Conservation (phyloP, 768 basidiomycete genomes). For the Lyophyllum shimeji region DNA sequence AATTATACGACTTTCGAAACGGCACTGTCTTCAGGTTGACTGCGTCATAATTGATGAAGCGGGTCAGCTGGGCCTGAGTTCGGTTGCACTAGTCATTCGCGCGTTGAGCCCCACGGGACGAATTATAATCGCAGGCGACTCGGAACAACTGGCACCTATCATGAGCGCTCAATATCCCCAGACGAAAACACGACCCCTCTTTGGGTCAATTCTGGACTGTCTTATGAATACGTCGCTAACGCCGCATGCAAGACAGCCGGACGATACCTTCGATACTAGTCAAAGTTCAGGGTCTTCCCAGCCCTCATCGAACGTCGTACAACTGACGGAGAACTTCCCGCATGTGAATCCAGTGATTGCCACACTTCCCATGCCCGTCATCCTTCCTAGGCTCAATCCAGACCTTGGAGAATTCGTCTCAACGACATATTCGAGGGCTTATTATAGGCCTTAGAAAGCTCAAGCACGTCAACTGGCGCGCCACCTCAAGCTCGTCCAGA, state of each 20-base stretch:
- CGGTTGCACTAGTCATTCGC: conserved; percentile 44
- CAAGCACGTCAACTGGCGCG: conserved; percentile 39
- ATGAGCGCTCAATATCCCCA: conserved; percentile 45
- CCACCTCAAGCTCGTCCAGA: conserved; percentile 29
- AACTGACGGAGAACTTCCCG: conserved; percentile 54
- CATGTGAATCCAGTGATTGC: conserved; percentile 13
- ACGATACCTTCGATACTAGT: conserved; percentile 8
- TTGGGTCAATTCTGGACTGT: conserved; percentile 50
- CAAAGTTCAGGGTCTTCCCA: conserved; percentile 3
- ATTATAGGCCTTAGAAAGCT: conserved; percentile 49
- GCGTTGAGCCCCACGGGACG: conserved; percentile 35
- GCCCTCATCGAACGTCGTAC: conserved; percentile 36
- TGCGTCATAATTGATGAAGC: conserved; percentile 50
- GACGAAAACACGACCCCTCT: conserved; percentile 34
- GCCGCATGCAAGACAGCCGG: conserved; percentile 1
- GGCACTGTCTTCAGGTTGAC: conserved; percentile 37
- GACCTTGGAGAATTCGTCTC: conserved; percentile 55
- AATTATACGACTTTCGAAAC: conserved; percentile 51
- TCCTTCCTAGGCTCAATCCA: conserved; percentile 39
- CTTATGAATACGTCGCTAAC: conserved; percentile 32
- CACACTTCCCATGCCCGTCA: background rate
- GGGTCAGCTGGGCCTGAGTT: conserved; percentile 47
- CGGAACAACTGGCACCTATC: conserved; percentile 52
- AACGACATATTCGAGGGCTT: conserved; percentile 47
- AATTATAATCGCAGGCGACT: conserved; percentile 51